Base-by-base conservation (phyloP, 768 basidiomycete genomes). In the Tephrocybe sp. region DNA sequence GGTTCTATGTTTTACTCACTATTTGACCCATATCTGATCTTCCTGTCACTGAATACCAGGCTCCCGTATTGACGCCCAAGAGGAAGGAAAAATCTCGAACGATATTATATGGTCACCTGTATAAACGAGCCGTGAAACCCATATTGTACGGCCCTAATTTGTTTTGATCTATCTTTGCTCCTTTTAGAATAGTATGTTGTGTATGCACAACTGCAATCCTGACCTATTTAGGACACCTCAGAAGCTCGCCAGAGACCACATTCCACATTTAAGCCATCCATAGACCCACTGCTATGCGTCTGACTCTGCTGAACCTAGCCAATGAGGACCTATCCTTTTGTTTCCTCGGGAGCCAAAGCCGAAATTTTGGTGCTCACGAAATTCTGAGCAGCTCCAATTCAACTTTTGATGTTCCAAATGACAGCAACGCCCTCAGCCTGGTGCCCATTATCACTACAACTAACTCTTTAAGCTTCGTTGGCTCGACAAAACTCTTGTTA, bases 401-500 rank as follows among this genome's bases (percentile, higher is more conserved):
- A 24, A 44, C 45, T 9, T 12, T 51, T 15, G 49, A 54, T 39
- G 24, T 50, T 7, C 20, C 46, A 4, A 26, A 48, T 24, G 12
- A 28, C 26, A 20, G 45, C 45, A 38, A 50, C 20, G 32, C 34
- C 4, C 39, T 57, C 8, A 10, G 24, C 14, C 18, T 57, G 17
- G 26, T 47, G 9, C 28, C 50, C 20, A 46, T 10, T 17, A 43
- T 14, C 17, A 5, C 12, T 20, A 3, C 3, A 15, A 2, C 18
- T 12, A 36, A 26, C n/a, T 30, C 33, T 37, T n/a, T 36, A 7
- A 15, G n/a, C n/a, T 30, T 18, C 43, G 26, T 24, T 17, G 45
- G n/a, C 12, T 44, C 48, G 21, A 47, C 47, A 26, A 45, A 57
- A 45, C 65, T 60, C 62, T 48, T 58, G 24, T 58, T 65, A n/a